Evolutionary conservation across 1,284 basidiomycete genomes (phyloP).

Genomic region (Abortiporus biennis): DNA sequence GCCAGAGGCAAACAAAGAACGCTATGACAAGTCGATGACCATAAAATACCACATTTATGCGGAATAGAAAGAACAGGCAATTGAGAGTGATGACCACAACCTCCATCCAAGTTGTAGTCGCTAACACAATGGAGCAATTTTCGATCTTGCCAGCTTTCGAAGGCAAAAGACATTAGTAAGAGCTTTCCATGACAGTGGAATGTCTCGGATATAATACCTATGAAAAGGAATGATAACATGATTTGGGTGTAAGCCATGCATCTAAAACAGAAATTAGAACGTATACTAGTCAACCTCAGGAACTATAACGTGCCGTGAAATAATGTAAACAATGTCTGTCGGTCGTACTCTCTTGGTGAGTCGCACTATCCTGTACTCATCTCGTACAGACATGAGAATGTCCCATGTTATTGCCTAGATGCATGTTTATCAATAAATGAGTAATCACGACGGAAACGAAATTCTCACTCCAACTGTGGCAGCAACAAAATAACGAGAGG

Average conservation of each 20-base stretch:
- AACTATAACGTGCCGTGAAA: conserved; percentile 1
- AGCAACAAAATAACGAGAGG: no score
- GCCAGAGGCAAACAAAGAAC: neutral
- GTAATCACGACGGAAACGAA: neutral
- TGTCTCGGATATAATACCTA: no score
- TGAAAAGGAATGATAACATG: no score
- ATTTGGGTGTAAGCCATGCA: no score
- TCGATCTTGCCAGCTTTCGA: no score
- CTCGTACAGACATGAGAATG: neutral
- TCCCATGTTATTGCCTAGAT: conserved; percentile 6
- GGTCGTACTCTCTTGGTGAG: neutral
- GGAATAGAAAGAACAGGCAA: neutral
- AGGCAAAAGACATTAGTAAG: no score
- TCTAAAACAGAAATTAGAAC: no score
- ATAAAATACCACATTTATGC: neutral
- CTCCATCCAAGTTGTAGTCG: neutral
- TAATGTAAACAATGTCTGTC: conserved; percentile 1
- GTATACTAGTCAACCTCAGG: no score
- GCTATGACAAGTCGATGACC: neutral
- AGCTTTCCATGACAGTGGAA: no score
- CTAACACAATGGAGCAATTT: neutral
- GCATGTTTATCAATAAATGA: no score
- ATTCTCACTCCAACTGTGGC: no score
- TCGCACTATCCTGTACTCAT: neutral
- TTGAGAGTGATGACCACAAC: neutral